Evolutionary conservation across 106 monocot genomes (phyloP).

Genomic region (Dendrobium huoshanense): DNA sequence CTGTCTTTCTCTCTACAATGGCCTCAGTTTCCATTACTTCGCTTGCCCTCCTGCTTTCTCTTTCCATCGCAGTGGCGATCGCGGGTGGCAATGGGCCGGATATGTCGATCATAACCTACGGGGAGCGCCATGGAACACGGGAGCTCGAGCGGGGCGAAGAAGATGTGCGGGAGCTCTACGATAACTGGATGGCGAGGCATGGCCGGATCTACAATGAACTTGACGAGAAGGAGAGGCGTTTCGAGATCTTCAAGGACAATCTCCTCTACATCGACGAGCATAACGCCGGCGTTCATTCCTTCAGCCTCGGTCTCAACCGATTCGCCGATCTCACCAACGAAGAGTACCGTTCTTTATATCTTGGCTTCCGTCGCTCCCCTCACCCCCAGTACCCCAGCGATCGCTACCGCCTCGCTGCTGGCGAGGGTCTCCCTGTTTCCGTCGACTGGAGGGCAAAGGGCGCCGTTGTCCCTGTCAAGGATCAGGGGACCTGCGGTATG

Average conservation of each 20-base stretch:
- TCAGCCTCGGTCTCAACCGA: conserved; percentile 55
- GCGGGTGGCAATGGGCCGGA: conserved; percentile 1
- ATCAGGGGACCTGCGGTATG: conserved; percentile 79
- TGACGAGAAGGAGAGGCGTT: conserved; percentile 38
- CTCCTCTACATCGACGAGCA: conserved; percentile 68
- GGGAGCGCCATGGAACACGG: conserved; percentile 3
- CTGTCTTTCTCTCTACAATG: background rate
- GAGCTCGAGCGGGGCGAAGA: conserved; percentile 35
- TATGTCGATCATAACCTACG: conserved; percentile 35
- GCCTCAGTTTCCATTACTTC: background rate
- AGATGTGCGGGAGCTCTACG: conserved; percentile 35
- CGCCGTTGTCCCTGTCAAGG: conserved; percentile 62
- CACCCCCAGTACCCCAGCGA: conserved; percentile 9
- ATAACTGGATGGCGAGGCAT: conserved; percentile 35
- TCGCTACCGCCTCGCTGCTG: conserved; percentile 29
- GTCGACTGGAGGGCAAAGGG: conserved; percentile 82
- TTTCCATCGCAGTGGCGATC: conserved; percentile 1
- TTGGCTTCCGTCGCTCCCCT: conserved; percentile 23
- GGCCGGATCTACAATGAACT: conserved; percentile 25
- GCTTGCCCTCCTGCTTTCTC: background rate
- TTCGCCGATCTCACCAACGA: conserved; percentile 96
- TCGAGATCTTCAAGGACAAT: conserved; percentile 78
- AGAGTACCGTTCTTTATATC: conserved; percentile 51
- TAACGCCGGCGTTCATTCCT: conserved; percentile 57
- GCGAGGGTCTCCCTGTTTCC: conserved; percentile 45